A percentile compares a stretch with the other conserved stretches of the same genome.
These are phyloP conservation scores for Backusella circina DNA, from an alignment of 192 early-diverging fungal genomes.

Conservation along the genomic window DNA sequence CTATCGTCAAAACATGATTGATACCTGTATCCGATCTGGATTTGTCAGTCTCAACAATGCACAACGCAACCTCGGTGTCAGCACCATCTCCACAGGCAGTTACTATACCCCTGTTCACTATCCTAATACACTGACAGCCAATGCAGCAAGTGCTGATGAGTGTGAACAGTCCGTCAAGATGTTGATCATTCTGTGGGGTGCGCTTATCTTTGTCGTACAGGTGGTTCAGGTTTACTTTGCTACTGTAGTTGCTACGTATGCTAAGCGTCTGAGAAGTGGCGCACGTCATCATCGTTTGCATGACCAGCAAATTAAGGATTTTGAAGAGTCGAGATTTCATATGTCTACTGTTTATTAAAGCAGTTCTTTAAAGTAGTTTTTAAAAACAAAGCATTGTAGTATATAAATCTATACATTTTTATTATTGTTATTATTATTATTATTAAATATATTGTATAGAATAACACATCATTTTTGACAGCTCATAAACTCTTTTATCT, in stretches of 20 bases:
- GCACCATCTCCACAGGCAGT: slow-evolving; percentile 2
- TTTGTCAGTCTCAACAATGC: slow-evolving; percentile 13
- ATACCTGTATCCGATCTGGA: slow-evolving; percentile 13
- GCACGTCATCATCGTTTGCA: slow-evolving; percentile 37
- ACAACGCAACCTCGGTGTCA: neutral
- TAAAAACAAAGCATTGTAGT: neutral
- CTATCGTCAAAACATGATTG: slow-evolving; percentile 20
- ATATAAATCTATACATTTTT: no score
- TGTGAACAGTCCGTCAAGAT: slow-evolving; percentile 10
- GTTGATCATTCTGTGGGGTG: slow-evolving; percentile 18
- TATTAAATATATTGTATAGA: neutral
- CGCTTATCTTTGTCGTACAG: slow-evolving; percentile 16
- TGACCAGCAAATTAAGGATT: slow-evolving; percentile 42
- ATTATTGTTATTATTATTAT: no score
- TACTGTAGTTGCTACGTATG: slow-evolving; percentile 28
- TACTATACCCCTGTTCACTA: slow-evolving; percentile 18
- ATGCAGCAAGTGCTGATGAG: neutral
- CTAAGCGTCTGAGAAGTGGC: slow-evolving; percentile 26
- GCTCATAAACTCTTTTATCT: no score
- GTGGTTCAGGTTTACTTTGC: slow-evolving; percentile 35
- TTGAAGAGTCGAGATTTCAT: slow-evolving; percentile 34
- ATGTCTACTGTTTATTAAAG: slow-evolving; percentile 37
- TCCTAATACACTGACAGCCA: slow-evolving; percentile 18
- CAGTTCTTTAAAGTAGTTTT: neutral
- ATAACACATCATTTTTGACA: no score